Base-by-base conservation (phyloP, 257 asterid species). In the Forsythia suspensa region DNA sequence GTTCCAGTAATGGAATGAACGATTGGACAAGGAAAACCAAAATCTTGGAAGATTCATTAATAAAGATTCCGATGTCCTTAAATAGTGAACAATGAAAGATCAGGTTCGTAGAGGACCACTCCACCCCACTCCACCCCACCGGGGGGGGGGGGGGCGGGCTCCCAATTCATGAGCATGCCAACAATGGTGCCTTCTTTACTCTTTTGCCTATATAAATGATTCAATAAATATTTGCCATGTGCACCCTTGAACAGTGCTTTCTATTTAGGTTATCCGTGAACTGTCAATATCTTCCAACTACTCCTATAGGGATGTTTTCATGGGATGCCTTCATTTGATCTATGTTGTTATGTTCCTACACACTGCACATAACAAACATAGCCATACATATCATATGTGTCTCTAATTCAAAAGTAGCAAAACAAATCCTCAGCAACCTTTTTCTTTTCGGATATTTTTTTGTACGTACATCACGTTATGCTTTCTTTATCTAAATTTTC, bases 171-270 rank as follows among this genome's bases (percentile, higher is more conserved):
- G 76, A 38, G 70, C 67, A 77, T 71, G 76, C 71, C 75, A 46
- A 63, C 72, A 39, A 57, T 63, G 75, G 73, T 46, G 71, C 59
- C 76, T 10, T 12, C 68, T 34, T 3, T 16, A 39, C 16, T 67
- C 40, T 39, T 52, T 24, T 34, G 0, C 34, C 18, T 3, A 55
- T 4, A 24, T 8, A 76, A 51, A 21, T 20, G n/a, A 12, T 80
- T 70, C 29, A 59, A 63, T 72, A n/a, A 76, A 41, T 72, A 69
- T 10, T 15, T 61, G 59, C 80, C 80, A 76, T 73, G 76, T 79
- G 73, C 61, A 72, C 34, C 44, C 52, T 40, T 65, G 66, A 16
- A 2, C 36, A 48, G 8, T 13, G 9, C 40, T 65, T 63, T 44
- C 12, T 46, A 4, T 12, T 15, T 63, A 34, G 39, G 20, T 68